Percentiles rank a stretch among this genome's conserved stretches.
phyloP scores from a whole-genome alignment of 148 eudicot species.

The Cornus controversa region DNA sequence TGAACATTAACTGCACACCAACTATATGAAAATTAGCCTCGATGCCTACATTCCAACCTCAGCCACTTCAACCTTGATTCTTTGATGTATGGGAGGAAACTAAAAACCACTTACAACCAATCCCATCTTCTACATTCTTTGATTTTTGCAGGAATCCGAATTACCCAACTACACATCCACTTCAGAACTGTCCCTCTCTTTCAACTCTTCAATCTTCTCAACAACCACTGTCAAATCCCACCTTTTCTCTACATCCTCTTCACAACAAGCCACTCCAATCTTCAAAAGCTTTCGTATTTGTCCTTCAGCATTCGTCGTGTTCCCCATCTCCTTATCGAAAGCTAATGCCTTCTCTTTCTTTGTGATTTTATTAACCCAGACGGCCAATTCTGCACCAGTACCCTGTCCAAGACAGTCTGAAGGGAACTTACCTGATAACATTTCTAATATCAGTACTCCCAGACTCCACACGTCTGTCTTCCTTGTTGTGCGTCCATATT shows the following conservation, averaged over 20 bases:
- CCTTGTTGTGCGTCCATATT: constrained; percentile 37
- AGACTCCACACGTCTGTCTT: constrained; percentile 76
- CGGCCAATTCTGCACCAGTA: constrained; percentile 34
- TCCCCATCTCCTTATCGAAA: constrained; percentile 54
- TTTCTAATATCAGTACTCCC: constrained; percentile 63
- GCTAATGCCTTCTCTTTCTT: constrained; percentile 34
- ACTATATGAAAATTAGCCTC: no score
- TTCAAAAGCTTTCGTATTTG: constrained; percentile 56
- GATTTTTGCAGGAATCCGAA: no score
- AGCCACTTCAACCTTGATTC: no score
- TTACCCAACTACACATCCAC: no score
- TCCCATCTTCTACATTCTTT: no score
- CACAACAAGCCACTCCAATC: constrained; percentile 55
- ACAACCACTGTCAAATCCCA: constrained; percentile 49
- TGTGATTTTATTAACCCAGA: constrained; percentile 41
- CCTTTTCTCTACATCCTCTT: constrained; percentile 55
- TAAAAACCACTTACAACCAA: no score
- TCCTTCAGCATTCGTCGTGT: constrained; percentile 17
- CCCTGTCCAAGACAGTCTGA: constrained; percentile 47
- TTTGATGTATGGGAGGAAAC: no score
- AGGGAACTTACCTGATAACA: constrained; percentile 61
- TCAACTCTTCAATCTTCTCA: constrained; percentile 43
- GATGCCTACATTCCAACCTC: no score
- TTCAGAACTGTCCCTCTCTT: constrained; percentile 22
- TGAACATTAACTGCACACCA: no score